phyloP scores from a whole-genome alignment of 306 rosid genomes.

The Sesbania bispinosa region DNA sequence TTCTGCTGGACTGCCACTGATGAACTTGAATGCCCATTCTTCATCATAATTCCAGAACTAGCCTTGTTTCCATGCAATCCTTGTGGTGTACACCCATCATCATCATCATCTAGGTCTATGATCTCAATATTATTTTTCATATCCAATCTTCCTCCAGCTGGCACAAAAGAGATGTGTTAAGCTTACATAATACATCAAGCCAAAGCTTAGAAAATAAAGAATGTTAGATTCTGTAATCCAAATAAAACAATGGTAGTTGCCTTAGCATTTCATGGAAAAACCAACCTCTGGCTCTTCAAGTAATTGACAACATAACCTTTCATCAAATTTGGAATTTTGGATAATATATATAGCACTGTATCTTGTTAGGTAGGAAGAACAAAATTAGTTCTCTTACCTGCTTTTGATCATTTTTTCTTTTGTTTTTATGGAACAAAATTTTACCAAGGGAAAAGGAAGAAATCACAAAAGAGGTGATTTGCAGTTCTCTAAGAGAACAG shows the following conservation, averaged over 20 bases:
- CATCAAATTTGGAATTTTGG: not conserved
- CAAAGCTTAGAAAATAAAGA: not conserved
- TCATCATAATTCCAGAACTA: not conserved
- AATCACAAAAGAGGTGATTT: not conserved
- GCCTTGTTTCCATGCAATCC: not conserved
- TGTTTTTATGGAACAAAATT: not conserved
- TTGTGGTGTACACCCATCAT: not conserved
- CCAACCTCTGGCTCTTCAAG: not conserved
- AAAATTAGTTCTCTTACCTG: not conserved
- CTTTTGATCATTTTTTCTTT: not conserved
- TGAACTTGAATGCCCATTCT: not conserved
- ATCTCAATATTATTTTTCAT: not conserved
- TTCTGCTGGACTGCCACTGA: not conserved
- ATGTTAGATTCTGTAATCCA: not conserved
- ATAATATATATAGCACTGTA: not conserved
- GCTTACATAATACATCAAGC: not conserved
- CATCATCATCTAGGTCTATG: not conserved
- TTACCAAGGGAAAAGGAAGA: not conserved
- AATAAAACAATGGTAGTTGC: not conserved
- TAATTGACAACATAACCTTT: not conserved
- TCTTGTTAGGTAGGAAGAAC: not conserved
- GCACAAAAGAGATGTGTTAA: slow-evolving; percentile 7
- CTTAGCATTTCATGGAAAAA: not conserved
- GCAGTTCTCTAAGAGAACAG: not conserved
- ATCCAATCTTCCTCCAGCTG: not conserved